A percentile compares a stretch with the other conserved stretches of the same genome.
These are phyloP conservation scores for Elongisporangium prolatum DNA, from an alignment of 352 stramenopile species.

Conservation along the genomic window DNA sequence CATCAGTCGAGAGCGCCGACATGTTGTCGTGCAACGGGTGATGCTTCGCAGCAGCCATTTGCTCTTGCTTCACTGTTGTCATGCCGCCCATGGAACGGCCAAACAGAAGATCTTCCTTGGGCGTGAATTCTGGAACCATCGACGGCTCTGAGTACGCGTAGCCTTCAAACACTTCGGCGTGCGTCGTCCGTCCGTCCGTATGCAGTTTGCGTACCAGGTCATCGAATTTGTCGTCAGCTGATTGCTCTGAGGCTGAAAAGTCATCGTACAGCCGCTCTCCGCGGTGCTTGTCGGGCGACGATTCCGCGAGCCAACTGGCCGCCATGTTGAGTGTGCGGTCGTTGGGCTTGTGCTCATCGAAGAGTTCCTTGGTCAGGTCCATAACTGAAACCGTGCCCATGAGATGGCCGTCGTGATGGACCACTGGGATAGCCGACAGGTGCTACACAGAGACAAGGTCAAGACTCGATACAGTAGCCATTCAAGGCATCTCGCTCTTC, in stretches of 20 bases:
- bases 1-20: conserved; percentile 3
- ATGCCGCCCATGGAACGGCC: background rate
- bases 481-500: background rate
- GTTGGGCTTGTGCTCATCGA: conserved; percentile 11
- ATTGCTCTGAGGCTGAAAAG: conserved; percentile 5
- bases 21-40: conserved; percentile 8
- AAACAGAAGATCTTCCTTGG: conserved; percentile 49
- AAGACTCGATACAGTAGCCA: background rate
- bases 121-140: conserved; percentile 57
- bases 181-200: background rate
- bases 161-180: conserved; percentile 10
- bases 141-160: conserved; percentile 56
- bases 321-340: background rate
- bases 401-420: conserved; percentile 28
- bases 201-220: background rate
- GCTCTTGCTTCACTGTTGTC: background rate
- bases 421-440: conserved; percentile 27
- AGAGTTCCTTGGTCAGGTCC: conserved; percentile 30
- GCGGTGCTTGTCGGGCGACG: conserved; percentile 16
- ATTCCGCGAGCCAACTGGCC: conserved; percentile 12
- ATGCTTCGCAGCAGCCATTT: conserved; percentile 15
- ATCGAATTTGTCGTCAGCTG: conserved; percentile 6
- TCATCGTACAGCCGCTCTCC: conserved; percentile 26
- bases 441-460: conserved; percentile 13
- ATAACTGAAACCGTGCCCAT: conserved; percentile 28